phyloP scores from a whole-genome alignment of 495 filamentous ascomycete genomes.

The Neurospora sp. region DNA sequence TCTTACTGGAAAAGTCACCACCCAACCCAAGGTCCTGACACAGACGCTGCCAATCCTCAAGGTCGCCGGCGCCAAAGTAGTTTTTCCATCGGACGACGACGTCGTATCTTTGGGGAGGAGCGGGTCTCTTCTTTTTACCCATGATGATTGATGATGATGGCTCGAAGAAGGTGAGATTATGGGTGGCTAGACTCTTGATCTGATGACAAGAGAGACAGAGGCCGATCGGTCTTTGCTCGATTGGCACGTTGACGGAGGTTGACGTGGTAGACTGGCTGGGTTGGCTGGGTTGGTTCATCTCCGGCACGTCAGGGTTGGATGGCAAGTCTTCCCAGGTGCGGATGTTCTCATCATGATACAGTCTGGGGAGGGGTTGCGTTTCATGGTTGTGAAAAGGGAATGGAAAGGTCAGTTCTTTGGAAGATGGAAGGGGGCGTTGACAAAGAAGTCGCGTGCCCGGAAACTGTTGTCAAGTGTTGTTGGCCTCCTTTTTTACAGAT shows the following conservation, averaged over 20 bases:
- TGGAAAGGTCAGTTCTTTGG: background rate
- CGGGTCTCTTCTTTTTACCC: background rate
- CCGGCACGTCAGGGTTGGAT: background rate
- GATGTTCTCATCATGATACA: too few species aligned
- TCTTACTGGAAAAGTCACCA: slow-evolving; percentile 19
- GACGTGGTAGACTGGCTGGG: background rate
- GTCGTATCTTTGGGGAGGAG: background rate
- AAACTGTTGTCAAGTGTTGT: background rate
- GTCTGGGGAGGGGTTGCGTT: background rate
- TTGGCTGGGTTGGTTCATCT: background rate
- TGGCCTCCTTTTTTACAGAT: background rate
- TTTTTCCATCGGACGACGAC: slow-evolving; percentile 12
- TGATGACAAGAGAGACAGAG: background rate
- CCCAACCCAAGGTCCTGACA: slow-evolving; percentile 24
- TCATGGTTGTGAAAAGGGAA: background rate
- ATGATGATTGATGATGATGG: background rate
- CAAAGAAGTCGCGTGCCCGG: background rate
- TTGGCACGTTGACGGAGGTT: background rate
- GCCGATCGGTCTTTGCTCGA: background rate
- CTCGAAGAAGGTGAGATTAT: background rate
- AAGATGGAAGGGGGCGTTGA: background rate
- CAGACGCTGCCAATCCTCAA: slow-evolving; percentile 27
- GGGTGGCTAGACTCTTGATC: background rate
- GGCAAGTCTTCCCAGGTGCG: too few species aligned
- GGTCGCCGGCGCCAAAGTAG: slow-evolving; percentile 22